Evolutionary conservation across 2,329 filamentous ascomycete species (phyloP).

Genomic region (Trichoderma sp.): DNA sequence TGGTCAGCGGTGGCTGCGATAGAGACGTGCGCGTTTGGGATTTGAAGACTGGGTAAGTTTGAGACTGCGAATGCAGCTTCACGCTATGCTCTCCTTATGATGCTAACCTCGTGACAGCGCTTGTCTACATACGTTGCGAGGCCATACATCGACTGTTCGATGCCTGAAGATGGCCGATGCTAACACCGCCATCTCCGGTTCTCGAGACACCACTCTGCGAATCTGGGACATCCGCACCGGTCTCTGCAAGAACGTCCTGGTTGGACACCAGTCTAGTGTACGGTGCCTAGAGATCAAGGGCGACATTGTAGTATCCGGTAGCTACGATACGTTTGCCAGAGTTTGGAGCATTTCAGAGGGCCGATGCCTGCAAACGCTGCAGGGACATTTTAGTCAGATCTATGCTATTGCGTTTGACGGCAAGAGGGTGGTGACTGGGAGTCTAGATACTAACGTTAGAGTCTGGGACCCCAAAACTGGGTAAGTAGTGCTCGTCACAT

Average conservation of each 20-base stretch:
- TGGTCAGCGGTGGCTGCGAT: conserved; percentile 96
- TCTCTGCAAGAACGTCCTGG: conserved; percentile 83
- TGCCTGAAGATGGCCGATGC: conserved; percentile 97
- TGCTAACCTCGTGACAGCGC: conserved; percentile 46
- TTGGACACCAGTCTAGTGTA: conserved; percentile 94
- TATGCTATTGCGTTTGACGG: conserved; percentile 98
- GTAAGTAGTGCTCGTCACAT: conserved; percentile 48
- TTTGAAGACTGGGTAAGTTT: conserved; percentile 77
- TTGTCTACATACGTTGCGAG: conserved; percentile 78
- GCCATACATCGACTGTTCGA: conserved; percentile 93
- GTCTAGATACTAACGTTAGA: conserved; percentile 91
- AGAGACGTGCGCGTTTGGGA: conserved; percentile 97
- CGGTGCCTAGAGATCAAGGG: conserved; percentile 94
- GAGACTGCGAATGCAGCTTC: background rate
- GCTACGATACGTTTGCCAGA: conserved; percentile 93
- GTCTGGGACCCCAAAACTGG: conserved; percentile 93
- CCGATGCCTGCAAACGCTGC: conserved; percentile 82
- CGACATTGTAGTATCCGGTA: conserved; percentile 95
- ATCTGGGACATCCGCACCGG: conserved; percentile 93
- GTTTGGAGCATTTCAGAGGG: conserved; percentile 99
- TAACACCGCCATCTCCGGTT: conserved; percentile 93
- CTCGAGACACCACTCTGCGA: conserved; percentile 86
- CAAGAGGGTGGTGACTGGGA: conserved; percentile 87
- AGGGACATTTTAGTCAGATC: conserved; percentile 96
- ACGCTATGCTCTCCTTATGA: background rate